Evolutionary conservation across 2,329 filamentous ascomycete genomes (phyloP), one percentile per base, ranked within the genome.

Genomic region (Waltergamsia citrina): DNA sequence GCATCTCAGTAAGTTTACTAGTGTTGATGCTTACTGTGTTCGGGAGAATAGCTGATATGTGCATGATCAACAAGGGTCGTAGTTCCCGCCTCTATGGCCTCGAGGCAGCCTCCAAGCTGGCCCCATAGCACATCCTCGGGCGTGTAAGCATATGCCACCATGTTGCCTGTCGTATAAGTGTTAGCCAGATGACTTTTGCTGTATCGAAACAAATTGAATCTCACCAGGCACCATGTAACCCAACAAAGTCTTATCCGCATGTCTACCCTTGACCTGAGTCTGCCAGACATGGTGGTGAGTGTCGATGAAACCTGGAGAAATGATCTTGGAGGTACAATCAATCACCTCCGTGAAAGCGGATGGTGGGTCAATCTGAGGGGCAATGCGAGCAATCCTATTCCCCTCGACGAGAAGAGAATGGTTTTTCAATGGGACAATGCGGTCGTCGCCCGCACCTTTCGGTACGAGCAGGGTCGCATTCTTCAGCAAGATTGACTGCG

Each of bases 231-330:
- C 23, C n/a, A 51, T 26, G 34, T 54, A 53, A 15, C 47, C 44
- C n/a, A 47, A 15, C 12, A 52, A 38, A 6, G 42, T 42, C 3
- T 46, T 42, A 34, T 52, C 40, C 11, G 38, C 37, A 34, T 47
- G 43, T 10, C 34, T 29, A 21, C 43, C 47, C 35, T 56, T 55
- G 28, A 52, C 41, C 25, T 45, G 43, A 12, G 49, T 47, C 41
- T 67, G 62, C 63, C 63, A 69, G 7, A 63, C 43, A 45, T 69
- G 64, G 29, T 60, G 56, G 32, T 63, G 62, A 2, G 60, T 60
- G 40, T 63, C 59, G 30, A 65, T 48, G 42, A 65, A 63, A 3
- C 62, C 62, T 0, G 62, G 59, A 3, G 50, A 57, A 23, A 63
- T 43, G 17, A 64, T 50, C 38, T 57, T 60, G 41, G 44, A 49